phyloP scores from a whole-genome alignment of 768 basidiomycete genomes.

The Agaricus sinodeliciosus region DNA sequence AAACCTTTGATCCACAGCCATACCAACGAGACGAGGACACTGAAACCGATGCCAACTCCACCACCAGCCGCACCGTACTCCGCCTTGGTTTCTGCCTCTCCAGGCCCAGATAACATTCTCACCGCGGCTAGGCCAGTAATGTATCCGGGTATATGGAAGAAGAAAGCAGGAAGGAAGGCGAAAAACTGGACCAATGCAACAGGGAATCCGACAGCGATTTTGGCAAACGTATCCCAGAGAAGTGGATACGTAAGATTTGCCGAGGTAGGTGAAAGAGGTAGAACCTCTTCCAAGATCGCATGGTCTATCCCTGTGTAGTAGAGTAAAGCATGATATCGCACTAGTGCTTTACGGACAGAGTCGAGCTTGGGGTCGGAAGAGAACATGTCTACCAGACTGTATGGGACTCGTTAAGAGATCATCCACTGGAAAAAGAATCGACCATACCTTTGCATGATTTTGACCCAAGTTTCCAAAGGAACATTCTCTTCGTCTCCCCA shows the following conservation, averaged over 20 bases:
- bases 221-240: conserved; percentile 19
- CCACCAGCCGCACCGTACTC: conserved; percentile 66
- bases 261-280: conserved; percentile 12
- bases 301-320: conserved; percentile 46
- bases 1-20: conserved; percentile 15
- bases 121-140: conserved; percentile 37
- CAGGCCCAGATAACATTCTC: conserved; percentile 32
- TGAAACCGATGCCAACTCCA: conserved; percentile 32
- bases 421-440: neutral
- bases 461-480: conserved; percentile 42
- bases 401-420: neutral
- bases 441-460: conserved; percentile 50
- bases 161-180: conserved; percentile 35
- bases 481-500: conserved; percentile 45
- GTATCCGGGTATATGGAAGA: conserved; percentile 57
- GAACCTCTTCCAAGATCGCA: conserved; percentile 29
- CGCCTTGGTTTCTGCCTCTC: conserved; percentile 63
- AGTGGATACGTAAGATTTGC: conserved; percentile 16
- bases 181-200: conserved; percentile 28
- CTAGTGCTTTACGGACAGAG: conserved; percentile 36
- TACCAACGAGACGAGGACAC: conserved; percentile 18
- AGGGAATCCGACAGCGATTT: conserved; percentile 33
- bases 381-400: conserved; percentile 12
- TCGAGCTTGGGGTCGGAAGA: conserved; percentile 4
- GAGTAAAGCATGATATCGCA: conserved; percentile 51